Evolutionary conservation across 2,329 filamentous ascomycete species (phyloP).

Genomic region (Ascochyta koolunga): DNA sequence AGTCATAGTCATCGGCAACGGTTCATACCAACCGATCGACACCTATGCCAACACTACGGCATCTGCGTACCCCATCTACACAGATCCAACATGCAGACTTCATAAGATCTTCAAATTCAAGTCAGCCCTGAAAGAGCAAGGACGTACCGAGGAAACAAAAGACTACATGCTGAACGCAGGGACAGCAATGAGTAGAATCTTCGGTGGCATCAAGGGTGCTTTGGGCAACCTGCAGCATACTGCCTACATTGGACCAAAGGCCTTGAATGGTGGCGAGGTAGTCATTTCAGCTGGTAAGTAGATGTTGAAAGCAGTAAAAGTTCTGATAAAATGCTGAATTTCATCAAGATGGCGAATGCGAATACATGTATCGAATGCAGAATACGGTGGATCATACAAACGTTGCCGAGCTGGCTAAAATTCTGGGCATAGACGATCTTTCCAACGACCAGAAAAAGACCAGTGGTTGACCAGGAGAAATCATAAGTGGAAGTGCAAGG

Average conservation of each 20-base stretch:
- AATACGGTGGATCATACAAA: conserved; percentile 34
- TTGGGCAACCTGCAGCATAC: conserved; percentile 25
- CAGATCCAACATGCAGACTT: conserved; percentile 26
- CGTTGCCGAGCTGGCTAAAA: conserved; percentile 19
- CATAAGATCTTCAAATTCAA: conserved; percentile 32
- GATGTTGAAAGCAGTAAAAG: neutral
- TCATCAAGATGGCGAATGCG: conserved; percentile 23
- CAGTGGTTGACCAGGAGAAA: too few species aligned
- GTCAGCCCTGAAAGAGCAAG: conserved; percentile 21
- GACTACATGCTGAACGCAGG: conserved; percentile 34
- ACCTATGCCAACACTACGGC: conserved; percentile 22
- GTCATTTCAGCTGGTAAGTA: conserved; percentile 25
- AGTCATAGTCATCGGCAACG: conserved; percentile 31
- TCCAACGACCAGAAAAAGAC: neutral
- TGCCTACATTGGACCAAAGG: conserved; percentile 29
- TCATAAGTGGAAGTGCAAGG: too few species aligned
- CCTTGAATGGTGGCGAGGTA: conserved; percentile 32
- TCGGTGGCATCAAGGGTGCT: conserved; percentile 28
- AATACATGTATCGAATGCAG: conserved; percentile 36
- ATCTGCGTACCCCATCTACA: conserved; percentile 32
- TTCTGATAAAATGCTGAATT: neutral
- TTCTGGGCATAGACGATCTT: neutral
- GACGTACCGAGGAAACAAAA: conserved; percentile 17
- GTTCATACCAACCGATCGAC: conserved; percentile 35
- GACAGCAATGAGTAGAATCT: conserved; percentile 16